Base-by-base conservation (phyloP, 345 rosid species). In the Corchorus olitorius region DNA sequence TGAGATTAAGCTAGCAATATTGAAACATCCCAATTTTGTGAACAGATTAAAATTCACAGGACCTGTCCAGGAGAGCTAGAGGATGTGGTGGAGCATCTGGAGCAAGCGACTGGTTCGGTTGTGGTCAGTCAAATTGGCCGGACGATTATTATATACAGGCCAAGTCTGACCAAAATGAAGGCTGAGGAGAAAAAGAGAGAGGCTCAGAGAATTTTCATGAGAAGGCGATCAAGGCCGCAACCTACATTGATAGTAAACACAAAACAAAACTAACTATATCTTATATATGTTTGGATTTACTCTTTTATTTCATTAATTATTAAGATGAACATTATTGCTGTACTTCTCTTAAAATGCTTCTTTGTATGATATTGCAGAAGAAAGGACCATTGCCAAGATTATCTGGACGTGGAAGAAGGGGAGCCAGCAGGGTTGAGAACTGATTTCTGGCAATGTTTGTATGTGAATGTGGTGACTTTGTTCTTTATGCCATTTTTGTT, bases 31-130 rank as follows among this genome's bases (percentile, higher is more conserved):
- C n/a, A 45, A 27, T 14, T 59, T 48, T 6, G 54, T 74, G 68
- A 77, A 80, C 81, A 94, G 98, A 86, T 93, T 75, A 94, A 93
- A 79, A 85, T 91, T 81, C 97, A 88, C 45, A 78, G 83, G 82
- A 95, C 92, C 20, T 93, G 95, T 50, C 96, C 98, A 0, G 94
- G 93, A 48, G 92, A 90, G 87, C 78, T 92, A 34, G 89, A 89
- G 75, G 94, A 88, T 70, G 88, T 86, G 80, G 88, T 92, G 78
- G 82, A 80, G 74, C 86, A 81, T 53, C 74, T 94, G 74, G 89
- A 89, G 90, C 77, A 83, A 81, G 75, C 83, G 74, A 89, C 97
- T n/a, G 90, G 91, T 60, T 91, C 99, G 0, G 92, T 84, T 34
- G 82, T 87, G 33, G 90, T 92, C 13, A 82, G 96, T 54, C 80